Evolutionary conservation across 495 filamentous ascomycete species (phyloP), one percentile per base, ranked within the genome.

Genomic region (Sordaria brevicollis): DNA sequence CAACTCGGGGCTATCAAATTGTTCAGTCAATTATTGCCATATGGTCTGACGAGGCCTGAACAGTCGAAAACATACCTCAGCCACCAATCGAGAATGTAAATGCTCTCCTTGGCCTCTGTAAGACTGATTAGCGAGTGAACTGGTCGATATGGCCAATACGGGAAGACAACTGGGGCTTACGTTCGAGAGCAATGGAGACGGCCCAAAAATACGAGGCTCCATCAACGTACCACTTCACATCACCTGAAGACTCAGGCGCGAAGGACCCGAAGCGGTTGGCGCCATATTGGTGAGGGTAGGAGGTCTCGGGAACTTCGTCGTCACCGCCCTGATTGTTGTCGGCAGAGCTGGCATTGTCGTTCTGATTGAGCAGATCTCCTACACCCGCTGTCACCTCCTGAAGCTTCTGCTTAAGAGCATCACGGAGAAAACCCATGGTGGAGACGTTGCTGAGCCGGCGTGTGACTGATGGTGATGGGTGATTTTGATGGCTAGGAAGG

Each of bases 51-150:
- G n/a, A n/a, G n/a, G n/a, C n/a, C n/a, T n/a, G n/a, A n/a, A n/a
- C n/a, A n/a, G n/a, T n/a, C n/a, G n/a, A n/a, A 21, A 10, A 67
- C 39, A 33, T 74, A 78, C 76, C 75, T 93, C 68, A 97, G 80
- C 93, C 93, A 97, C 93, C 93, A 97, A 78, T 98, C 94, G 66
- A 97, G 81, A 71, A 98, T 97, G 89, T 92, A 97, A 71, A 98
- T 93, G 19, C 86, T 92, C 72, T 97, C 89, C 65, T 82, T 86
- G 0, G 94, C 94, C 74, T 87, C 88, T 85, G 65, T 43, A 36
- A 31, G 36, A 36, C 2, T 9, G n/a, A 71, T 79, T 66, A 80
- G 74, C 35, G 70, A 4, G 33, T 69, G 68, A 49, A 65, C n/a
- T 34, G 13, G 13, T 21, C 19, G 21, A 35, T 33, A 4, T 17